A percentile compares a stretch with the other conserved stretches of the same genome.
phyloP scores from a whole-genome alignment of 2,329 filamentous ascomycete genomes.

The Passalora sequoiae region DNA sequence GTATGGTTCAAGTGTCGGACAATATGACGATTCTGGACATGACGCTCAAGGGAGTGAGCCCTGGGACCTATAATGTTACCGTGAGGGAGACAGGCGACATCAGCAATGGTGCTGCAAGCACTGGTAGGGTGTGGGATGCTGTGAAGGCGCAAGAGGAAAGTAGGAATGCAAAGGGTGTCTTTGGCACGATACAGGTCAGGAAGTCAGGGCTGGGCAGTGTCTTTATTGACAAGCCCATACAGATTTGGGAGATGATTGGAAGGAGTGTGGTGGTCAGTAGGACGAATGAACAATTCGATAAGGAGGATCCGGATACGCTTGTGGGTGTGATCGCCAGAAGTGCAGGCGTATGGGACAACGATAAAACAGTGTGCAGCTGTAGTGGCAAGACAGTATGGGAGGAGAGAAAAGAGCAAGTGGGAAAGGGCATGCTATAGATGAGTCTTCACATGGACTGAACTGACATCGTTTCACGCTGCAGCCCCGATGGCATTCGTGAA shows the following conservation, averaged over 20 bases:
- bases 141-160: slow-evolving; percentile 41
- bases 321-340: slow-evolving; percentile 92
- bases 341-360: slow-evolving; percentile 97
- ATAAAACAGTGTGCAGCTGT: slow-evolving; percentile 97
- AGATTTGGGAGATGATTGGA: slow-evolving; percentile 95
- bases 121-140: slow-evolving; percentile 74
- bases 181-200: slow-evolving; percentile 72
- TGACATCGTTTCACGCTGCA: too few relatives aligned
- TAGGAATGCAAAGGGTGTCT: slow-evolving; percentile 54
- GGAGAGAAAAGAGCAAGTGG: slow-evolving; percentile 83
- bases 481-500: too few relatives aligned
- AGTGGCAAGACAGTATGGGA: slow-evolving; percentile 98
- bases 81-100: slow-evolving; percentile 85
- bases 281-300: slow-evolving; percentile 46
- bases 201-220: slow-evolving; percentile 69
- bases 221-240: slow-evolving; percentile 75
- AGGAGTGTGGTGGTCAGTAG: slow-evolving; percentile 82
- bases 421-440: slow-evolving; percentile 75
- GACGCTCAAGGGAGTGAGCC: slow-evolving; percentile 73
- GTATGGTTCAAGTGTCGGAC: slow-evolving; percentile 86
- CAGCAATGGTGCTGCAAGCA: slow-evolving; percentile 72
- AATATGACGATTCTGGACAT: slow-evolving; percentile 79
- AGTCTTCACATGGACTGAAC: too few relatives aligned
- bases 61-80: slow-evolving; percentile 77
- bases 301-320: slow-evolving; percentile 77